Base-by-base conservation (phyloP, 768 basidiomycete genomes). In the Mycena latifolia region DNA sequence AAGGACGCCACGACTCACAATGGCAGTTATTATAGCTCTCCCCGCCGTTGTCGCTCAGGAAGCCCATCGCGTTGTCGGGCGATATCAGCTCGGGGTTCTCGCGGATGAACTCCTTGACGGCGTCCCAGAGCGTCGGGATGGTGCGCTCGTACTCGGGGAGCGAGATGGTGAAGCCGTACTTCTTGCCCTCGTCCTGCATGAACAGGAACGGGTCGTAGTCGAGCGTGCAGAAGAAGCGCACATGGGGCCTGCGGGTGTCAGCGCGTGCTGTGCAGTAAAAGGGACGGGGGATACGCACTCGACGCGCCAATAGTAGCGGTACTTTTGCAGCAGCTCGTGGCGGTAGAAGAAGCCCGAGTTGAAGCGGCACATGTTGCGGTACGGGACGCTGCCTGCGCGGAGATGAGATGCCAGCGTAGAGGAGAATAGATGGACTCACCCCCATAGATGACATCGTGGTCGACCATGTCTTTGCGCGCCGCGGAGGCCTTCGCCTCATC, bases 401-500 rank as follows among this genome's bases (percentile, higher is more conserved):
- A n/a, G 11, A n/a, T 45, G 2, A 22, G 43, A n/a, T 4, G 4
- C 22, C 4, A 22, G n/a, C 22, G 10, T 25, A 37, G 14, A 46
- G 14, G 45, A 54, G 64, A 28, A 24, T n/a, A 9, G n/a, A 41
- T 27, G 31, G 0, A 79, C 81, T 55, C 43, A 80, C 84, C 83
- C 50, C 81, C 84, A 57, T 84, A 85, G 8, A 82, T 82, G 35
- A 84, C 76, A 3, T 77, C 71, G n/a, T 80, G 75, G 14, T 35
- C 33, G 8, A 35, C 33, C 92, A 95, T 91, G 51, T 87, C 81
- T 28, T 88, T 78, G 53, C 93, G 79, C 7, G 83, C 81, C 12
- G 77, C 79, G 0, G 74, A 80, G 0, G 93, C 94, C 71, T 85
- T 86, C 71, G 69, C 79, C 77, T 94, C 92, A 74, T 95, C 91